These are phyloP conservation scores for Magnolia officinalis DNA, from an alignment of 164 flowering plant species.

Conservation along the genomic window DNA sequence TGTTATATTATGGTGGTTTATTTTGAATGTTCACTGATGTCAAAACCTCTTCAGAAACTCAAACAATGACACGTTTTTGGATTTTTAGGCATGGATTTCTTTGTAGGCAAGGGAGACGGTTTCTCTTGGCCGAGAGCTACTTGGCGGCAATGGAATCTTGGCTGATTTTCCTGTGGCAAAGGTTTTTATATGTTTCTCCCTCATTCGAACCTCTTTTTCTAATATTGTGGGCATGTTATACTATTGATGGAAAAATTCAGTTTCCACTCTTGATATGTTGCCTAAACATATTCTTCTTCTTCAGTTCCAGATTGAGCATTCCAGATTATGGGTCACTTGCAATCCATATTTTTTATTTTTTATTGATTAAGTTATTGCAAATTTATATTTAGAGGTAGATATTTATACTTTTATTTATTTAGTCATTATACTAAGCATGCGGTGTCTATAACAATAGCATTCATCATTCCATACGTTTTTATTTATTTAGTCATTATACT, in stretches of 20 bases:
- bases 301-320: too few species aligned
- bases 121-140: constrained; percentile 84
- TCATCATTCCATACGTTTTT: too few species aligned
- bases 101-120: constrained; percentile 78
- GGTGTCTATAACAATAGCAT: too few species aligned
- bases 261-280: neutral
- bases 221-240: neutral
- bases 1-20: neutral
- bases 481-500: too few species aligned
- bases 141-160: constrained; percentile 96
- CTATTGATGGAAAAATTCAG: neutral
- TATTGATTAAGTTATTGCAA: too few species aligned
- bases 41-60: neutral
- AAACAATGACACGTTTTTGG: neutral
- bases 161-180: constrained; percentile 89
- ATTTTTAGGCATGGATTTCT: constrained; percentile 77
- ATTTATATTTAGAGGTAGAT: too few species aligned
- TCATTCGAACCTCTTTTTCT: neutral
- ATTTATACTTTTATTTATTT: too few species aligned
- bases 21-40: neutral
- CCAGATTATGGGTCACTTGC: too few species aligned
- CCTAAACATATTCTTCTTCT: too few species aligned
- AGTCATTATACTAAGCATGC: too few species aligned
- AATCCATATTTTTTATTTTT: too few species aligned
- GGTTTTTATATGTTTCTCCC: constrained; percentile 33